Base-by-base conservation (phyloP, 2,329 filamentous ascomycete species). In the Aspergillus intermedius region DNA sequence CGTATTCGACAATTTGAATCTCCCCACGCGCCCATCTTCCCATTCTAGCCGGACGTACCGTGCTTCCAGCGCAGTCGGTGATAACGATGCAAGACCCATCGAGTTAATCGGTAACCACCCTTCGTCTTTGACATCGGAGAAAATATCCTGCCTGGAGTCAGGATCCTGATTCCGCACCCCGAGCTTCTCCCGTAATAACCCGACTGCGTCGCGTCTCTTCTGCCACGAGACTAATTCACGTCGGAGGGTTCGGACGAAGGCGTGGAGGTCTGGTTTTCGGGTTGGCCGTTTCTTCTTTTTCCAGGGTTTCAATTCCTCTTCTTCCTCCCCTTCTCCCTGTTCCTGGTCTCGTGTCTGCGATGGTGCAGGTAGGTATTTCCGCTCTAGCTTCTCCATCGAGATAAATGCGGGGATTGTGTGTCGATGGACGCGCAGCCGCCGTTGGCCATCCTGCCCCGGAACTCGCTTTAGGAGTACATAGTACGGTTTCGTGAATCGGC, bases 401-500 rank as follows among this genome's bases (percentile, higher is more conserved):
- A 75, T 72, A 46, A 74, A 72, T 0, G 65, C 59, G 4, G 73
- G 73, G n/a, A 75, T 66, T 0, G 73, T 75, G 56, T 75, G 73
- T 12, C 66, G 60, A 49, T 74, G 63, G 5, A 75, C 64, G 2
- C 57, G 54, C 4, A 72, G 46, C 12, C 57, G 48, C 32, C 58
- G 57, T n/a, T 48, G 49, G 7, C 56, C 54, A 6, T 54, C 57
- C 2, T 50, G 34, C n/a, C 41, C 15, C 4, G 25, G 55, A 6
- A 70, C 56, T 10, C 59, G 59, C 40, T 60, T 60, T 40, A 74
- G 53, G 8, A 75, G 59, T 2, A 75, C 45, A 54, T 74, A 74
- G 49, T 74, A 74, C 8, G 72, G 71, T 49, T 68, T 68, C 4
- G 60, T 54, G 51, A 71, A 74, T 3, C 55, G 60, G 3, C 72